phyloP scores from a whole-genome alignment of 345 rosid genomes.

The Brassica juncea region DNA sequence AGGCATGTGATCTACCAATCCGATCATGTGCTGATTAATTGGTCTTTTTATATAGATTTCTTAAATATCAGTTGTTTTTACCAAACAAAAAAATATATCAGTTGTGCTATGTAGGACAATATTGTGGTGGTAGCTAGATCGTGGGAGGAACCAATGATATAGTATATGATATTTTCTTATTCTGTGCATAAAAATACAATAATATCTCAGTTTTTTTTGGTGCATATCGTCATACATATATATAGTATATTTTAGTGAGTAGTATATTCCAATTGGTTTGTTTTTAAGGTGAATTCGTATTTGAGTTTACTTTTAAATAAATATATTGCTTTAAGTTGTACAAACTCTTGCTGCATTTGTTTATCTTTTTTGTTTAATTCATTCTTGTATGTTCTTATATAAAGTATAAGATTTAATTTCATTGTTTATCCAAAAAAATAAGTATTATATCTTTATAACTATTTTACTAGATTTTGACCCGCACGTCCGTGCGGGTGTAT shows the following conservation, averaged over 20 bases:
- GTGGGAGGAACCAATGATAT: background rate
- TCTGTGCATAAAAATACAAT: background rate
- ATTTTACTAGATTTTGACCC: too few species aligned
- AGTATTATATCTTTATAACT: too few species aligned
- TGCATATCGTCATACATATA: too few species aligned
- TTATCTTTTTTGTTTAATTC: too few species aligned
- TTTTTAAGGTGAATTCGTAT: background rate
- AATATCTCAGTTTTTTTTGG: background rate
- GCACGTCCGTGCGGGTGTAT: too few species aligned
- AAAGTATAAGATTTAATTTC: too few species aligned
- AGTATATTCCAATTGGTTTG: background rate
- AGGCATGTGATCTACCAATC: constrained; percentile 23
- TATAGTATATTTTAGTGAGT: background rate
- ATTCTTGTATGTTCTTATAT: too few species aligned
- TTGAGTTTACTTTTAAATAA: too few species aligned
- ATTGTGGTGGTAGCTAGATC: constrained; percentile 26
- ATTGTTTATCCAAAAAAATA: too few species aligned
- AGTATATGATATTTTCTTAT: background rate
- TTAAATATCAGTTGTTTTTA: background rate
- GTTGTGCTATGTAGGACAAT: constrained; percentile 9
- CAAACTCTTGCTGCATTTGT: too few species aligned
- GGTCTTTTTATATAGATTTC: background rate
- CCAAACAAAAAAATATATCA: too few species aligned
- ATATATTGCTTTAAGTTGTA: too few species aligned
- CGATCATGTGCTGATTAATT: constrained; percentile 10